Base-by-base conservation (phyloP, 2,329 filamentous ascomycete genomes). In the Exophiala sideris region DNA sequence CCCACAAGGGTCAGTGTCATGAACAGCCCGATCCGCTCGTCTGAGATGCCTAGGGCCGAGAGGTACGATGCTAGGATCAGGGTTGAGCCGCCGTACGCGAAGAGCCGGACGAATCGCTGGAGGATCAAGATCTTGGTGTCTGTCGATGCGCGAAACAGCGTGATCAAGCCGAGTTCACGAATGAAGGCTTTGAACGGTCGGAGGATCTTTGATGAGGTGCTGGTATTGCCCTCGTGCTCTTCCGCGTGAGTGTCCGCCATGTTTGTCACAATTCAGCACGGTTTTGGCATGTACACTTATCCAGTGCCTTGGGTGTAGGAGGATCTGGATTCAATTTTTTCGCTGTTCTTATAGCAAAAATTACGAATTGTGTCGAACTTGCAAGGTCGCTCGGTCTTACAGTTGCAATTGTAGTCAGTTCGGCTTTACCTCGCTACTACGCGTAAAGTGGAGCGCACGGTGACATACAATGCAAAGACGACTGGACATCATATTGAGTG, bases 61-160 rank as follows among this genome's bases (percentile, higher is more conserved):
- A 86, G 78, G 65, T 84, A 85, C 12, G 83, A 78, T 9, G 81
- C 83, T 41, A 86, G 73, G 48, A 85, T 80, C 41, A 86, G 73
- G 0, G 82, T 79, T 16, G 77, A 79, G 50, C 79, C 79, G 45
- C 83, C 82, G 58, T 84, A 85, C n/a, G 83, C 82, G 60, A 85
- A 82, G 70, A 86, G 80, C 50, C 83, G 82, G 54, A 73, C 66
- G 58, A 73, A 73, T 5, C 71, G 71, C 62, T 73, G 71, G 7
- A 69, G 65, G 50, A 70, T 71, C 49, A 74, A 69, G 11, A 73
- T 63, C 54, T 74, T 73, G 24, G 71, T 66, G 50, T 74, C 71
- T 24, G 58, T 59, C 16, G 70, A 64, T 9, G 71, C 70, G 20
- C 64, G 61, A 66, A 67, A 73, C 54, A 73, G 64, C 2, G 71